These are phyloP conservation scores for Lasiosphaeria miniovina DNA, from an alignment of 495 filamentous ascomycete genomes.

Conservation along the genomic window DNA sequence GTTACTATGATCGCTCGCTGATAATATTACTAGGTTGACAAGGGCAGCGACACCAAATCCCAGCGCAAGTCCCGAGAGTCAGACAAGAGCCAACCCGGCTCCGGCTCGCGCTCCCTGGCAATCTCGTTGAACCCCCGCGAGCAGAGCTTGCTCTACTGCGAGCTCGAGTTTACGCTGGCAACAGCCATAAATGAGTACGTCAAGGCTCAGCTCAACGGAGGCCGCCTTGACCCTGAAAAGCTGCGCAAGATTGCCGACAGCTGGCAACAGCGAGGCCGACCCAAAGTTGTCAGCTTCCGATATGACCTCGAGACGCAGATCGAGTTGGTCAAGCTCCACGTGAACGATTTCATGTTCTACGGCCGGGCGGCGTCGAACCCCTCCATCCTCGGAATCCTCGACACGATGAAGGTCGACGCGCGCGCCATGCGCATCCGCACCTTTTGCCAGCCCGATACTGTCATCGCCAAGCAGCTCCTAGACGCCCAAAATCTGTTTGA, in stretches of 20 bases:
- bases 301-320: constrained; percentile 51
- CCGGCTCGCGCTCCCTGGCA: constrained; percentile 19
- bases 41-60: constrained; percentile 23
- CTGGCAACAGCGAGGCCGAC: constrained; percentile 43
- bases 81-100: constrained; percentile 11
- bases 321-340: constrained; percentile 38
- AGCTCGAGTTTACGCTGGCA: constrained; percentile 40
- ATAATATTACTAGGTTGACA: constrained; percentile 25
- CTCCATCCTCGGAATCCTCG: constrained; percentile 32
- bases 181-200: constrained; percentile 39
- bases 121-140: constrained; percentile 44
- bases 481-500: constrained; percentile 39
- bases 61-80: constrained; percentile 26
- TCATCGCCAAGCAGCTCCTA: constrained; percentile 46
- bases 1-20: constrained; percentile 2
- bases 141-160: constrained; percentile 46
- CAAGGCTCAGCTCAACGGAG: constrained; percentile 34
- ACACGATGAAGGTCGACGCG: constrained; percentile 41
- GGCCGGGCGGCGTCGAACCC: constrained; percentile 26
- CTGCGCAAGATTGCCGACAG: constrained; percentile 34
- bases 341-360: constrained; percentile 44
- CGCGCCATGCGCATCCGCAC: constrained; percentile 40
- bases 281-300: constrained; percentile 42
- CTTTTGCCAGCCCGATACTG: constrained; percentile 45
- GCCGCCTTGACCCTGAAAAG: constrained; percentile 35